Conservation (phyloP, 192 early-diverging fungal genomes). For the Coemansia pectinata region DNA sequence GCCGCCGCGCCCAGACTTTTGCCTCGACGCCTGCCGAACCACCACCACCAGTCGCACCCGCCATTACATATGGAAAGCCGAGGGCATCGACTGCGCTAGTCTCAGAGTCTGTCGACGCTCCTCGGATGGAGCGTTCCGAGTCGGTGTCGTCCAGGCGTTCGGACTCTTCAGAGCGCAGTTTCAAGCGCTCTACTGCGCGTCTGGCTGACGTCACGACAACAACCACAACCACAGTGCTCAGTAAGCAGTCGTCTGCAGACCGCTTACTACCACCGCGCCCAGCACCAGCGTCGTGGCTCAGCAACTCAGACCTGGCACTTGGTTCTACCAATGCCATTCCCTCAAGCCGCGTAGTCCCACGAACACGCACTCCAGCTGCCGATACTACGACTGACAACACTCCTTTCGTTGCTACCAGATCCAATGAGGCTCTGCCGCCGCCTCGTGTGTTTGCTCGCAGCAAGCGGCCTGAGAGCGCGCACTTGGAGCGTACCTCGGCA, state of each 20-base stretch:
- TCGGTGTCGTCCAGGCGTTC: constrained; percentile 27
- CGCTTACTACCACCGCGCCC: neutral
- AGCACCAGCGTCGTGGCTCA: constrained; percentile 12
- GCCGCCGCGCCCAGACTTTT: constrained; percentile 23
- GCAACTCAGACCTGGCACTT: neutral
- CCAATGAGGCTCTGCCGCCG: neutral
- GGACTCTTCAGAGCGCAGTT: constrained; percentile 46
- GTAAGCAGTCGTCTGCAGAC: neutral
- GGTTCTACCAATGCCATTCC: neutral
- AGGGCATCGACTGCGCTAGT: constrained; percentile 3
- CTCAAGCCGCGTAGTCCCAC: constrained; percentile 27
- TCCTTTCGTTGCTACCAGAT: neutral
- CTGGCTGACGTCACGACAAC: constrained; percentile 32
- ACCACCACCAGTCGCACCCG: neutral
- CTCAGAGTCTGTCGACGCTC: neutral
- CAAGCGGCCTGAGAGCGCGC: constrained; percentile 1
- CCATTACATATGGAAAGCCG: constrained; percentile 2
- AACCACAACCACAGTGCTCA: neutral
- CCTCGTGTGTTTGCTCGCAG: constrained; percentile 9
- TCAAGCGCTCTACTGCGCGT: constrained; percentile 48
- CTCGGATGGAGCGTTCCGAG: constrained; percentile 5
- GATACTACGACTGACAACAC: neutral
- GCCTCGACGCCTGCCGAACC: neutral
- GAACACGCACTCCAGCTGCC: constrained; percentile 1
- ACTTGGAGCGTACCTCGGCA: neutral